Evolutionary conservation across 176 grass and related monocot genomes (phyloP).

Genomic region (Aegilops speltoides): DNA sequence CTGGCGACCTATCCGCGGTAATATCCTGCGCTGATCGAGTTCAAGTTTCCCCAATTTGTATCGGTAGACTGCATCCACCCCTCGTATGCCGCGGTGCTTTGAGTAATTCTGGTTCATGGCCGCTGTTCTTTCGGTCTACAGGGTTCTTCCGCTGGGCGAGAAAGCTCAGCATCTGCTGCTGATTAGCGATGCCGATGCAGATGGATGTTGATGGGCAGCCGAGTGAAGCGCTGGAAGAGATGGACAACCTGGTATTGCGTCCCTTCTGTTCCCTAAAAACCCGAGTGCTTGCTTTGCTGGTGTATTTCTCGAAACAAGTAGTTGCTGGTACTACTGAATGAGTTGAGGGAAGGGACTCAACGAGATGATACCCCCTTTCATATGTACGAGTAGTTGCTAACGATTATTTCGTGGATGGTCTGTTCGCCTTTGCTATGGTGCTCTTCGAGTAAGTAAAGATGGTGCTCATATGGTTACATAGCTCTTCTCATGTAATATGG

Average conservation of each 20-base stretch:
- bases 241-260: constrained; percentile 27
- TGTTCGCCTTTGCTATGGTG: not conserved
- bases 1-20: not conserved
- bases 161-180: not conserved
- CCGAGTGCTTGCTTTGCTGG: not conserved
- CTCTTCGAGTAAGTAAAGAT: not conserved
- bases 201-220: constrained; percentile 28
- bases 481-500: not conserved
- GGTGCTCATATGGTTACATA: not conserved
- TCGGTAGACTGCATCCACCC: not conserved
- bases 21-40: not conserved
- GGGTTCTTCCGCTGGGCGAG: not conserved
- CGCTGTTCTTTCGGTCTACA: not conserved
- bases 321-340: not conserved
- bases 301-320: not conserved
- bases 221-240: not conserved
- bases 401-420: not conserved
- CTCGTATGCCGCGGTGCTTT: not conserved
- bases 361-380: not conserved
- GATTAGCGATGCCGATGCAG: constrained; percentile 18
- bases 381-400: not conserved
- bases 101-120: not conserved
- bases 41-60: constrained; percentile 12
- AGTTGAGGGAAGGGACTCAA: not conserved
- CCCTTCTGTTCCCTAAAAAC: not conserved